These are phyloP conservation scores for Vitis rupestris DNA, from an alignment of 164 flowering plant genomes.

Conservation along the genomic window DNA sequence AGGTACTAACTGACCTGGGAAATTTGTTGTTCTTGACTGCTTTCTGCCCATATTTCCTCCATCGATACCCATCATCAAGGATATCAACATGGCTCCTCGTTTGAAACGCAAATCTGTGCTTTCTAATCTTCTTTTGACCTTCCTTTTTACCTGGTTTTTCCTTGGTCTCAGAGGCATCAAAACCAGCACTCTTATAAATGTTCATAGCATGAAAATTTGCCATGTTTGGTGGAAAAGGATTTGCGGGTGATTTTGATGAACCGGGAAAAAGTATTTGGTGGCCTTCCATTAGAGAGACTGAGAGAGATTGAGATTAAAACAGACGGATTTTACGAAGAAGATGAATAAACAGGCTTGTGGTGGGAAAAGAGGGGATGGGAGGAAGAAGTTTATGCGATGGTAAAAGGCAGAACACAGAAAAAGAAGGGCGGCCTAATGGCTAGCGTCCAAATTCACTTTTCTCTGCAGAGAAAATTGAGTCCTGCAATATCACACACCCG, in stretches of 20 bases:
- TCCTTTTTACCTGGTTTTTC: constrained; percentile 23
- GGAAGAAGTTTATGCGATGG: background rate
- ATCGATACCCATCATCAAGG: constrained; percentile 78
- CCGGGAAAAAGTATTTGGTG: constrained; percentile 15
- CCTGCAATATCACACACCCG: background rate
- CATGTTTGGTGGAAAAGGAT: constrained; percentile 9
- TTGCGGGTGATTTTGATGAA: constrained; percentile 5
- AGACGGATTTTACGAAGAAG: background rate
- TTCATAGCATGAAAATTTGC: constrained; percentile 5
- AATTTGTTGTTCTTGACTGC: constrained; percentile 66
- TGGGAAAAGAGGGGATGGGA: background rate
- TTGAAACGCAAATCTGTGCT: constrained; percentile 59
- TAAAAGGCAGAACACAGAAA: background rate
- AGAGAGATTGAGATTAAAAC: background rate
- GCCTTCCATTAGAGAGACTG: constrained; percentile 22
- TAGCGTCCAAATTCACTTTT: background rate
- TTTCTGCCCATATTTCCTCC: constrained; percentile 88
- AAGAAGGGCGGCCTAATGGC: constrained; percentile 18
- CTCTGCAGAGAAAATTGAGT: background rate
- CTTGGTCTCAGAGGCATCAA: constrained; percentile 8
- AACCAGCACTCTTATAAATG: background rate
- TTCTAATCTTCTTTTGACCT: constrained; percentile 33
- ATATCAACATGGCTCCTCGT: constrained; percentile 69
- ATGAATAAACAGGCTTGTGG: background rate
- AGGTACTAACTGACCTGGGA: constrained; percentile 47